A percentile compares a stretch with the other conserved stretches of the same genome.
phyloP scores from a whole-genome alignment of 305 asterid species.

The Fraxinus angustifolia region DNA sequence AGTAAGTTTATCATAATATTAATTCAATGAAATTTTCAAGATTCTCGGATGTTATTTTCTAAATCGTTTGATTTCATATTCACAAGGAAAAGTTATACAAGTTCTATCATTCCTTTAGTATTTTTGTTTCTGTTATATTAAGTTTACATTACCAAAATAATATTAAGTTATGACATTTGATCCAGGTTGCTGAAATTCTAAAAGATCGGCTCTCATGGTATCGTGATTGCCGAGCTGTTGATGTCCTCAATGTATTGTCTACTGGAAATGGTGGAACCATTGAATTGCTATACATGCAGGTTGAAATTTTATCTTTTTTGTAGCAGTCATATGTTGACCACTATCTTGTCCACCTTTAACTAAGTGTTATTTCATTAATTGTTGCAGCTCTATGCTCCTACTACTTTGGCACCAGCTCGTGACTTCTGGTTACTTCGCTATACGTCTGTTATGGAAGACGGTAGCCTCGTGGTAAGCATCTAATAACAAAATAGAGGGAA shows the following conservation, averaged over 20 bases:
- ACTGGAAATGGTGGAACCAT: constrained; percentile 93
- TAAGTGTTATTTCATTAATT: neutral
- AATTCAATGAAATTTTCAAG: neutral
- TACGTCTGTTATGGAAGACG: constrained; percentile 93
- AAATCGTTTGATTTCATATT: neutral
- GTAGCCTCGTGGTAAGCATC: constrained; percentile 81
- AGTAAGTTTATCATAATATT: constrained; percentile 40
- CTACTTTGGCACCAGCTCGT: constrained; percentile 92
- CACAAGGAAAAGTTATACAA: neutral
- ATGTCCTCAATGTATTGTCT: constrained; percentile 77
- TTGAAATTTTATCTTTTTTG: constrained; percentile 13
- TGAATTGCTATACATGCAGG: constrained; percentile 95
- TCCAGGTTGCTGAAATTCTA: constrained; percentile 90
- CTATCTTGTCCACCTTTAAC: neutral
- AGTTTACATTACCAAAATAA: neutral
- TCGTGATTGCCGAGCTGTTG: constrained; percentile 91
- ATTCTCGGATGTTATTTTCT: neutral
- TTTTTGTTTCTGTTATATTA: neutral
- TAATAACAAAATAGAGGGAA: neutral
- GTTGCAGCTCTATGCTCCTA: constrained; percentile 80
- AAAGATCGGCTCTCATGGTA: constrained; percentile 94
- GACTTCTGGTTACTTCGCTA: constrained; percentile 94
- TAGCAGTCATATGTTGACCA: neutral
- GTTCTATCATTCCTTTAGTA: neutral
- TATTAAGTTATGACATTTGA: neutral